Base-by-base conservation (phyloP, 1,284 basidiomycete genomes). In the Puccinia coronata region DNA sequence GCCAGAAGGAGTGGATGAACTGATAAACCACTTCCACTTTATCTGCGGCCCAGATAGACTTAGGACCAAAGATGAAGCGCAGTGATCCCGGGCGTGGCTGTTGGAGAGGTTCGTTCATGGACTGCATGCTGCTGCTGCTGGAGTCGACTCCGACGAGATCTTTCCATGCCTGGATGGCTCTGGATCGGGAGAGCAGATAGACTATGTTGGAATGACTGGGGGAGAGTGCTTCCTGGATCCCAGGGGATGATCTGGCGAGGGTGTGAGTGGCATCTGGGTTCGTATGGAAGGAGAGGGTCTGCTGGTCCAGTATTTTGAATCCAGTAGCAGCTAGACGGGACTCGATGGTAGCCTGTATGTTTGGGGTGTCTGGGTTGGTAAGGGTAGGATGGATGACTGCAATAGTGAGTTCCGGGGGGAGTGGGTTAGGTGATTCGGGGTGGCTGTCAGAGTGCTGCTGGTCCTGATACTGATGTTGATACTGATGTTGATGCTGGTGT, bases 101-200 rank as follows among this genome's bases (percentile, higher is more conserved):
- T 25, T 20, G 51, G 39, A n/a, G n/a, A n/a, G n/a, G n/a, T n/a
- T n/a, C n/a, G n/a, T n/a, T n/a, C n/a, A n/a, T n/a, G n/a, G n/a
- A n/a, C n/a, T n/a, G n/a, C n/a, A n/a, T n/a, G n/a, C n/a, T n/a
- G n/a, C n/a, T n/a, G n/a, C n/a, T n/a, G 55, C 23, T n/a, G 20
- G 69, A 39, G 51, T 74, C 16, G 47, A 69, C 5, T 14, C 74
- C 74, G 2, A 77, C 59, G 25, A 77, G 43, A 12, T 77, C 74
- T 63, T 77, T 77, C 59, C 55, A 77, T 49, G 55, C 74, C 36
- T 77, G 74, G 18, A 77, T 77, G 0, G 74, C 74, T 16, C 74
- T 28, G 18, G 59, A 43, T 28, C 74, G 39, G 0, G 34, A 49
- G 4, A 77, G 51, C 3, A 77, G 43, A 51, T 77, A 77, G 47